Percentiles rank a stretch among this genome's conserved stretches.
Evolutionary conservation across 2,329 filamentous ascomycete species (phyloP).

Genomic region (Fusarium marasasianum): DNA sequence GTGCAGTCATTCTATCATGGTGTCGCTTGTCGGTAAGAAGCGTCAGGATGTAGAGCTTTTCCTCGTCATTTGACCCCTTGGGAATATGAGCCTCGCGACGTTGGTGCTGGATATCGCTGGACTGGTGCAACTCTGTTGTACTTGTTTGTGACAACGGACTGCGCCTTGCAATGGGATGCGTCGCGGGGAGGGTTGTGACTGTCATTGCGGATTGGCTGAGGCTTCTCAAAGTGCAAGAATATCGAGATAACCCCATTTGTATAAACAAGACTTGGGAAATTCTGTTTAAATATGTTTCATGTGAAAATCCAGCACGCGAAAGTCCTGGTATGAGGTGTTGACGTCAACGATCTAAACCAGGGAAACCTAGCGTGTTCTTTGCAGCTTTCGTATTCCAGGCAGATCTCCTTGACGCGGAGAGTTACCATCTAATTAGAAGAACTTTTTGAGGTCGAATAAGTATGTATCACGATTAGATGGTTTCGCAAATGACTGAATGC

Average conservation of each 20-base stretch:
- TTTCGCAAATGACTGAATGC: neutral
- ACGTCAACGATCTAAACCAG: constrained; percentile 10
- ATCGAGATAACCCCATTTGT: neutral
- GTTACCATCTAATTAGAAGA: rapidly evolving
- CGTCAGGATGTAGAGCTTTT: constrained; percentile 18
- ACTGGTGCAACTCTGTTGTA: neutral
- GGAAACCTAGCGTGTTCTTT: neutral
- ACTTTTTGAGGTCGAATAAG: neutral
- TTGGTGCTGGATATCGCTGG: constrained; percentile 14
- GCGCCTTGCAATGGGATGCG: neutral
- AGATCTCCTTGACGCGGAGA: neutral
- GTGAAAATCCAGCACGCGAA: neutral
- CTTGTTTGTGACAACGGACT: neutral
- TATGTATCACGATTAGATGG: neutral
- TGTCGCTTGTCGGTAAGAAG: constrained; percentile 20
- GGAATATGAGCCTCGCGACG: constrained; percentile 16
- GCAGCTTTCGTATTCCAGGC: neutral
- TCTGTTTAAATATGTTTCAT: neutral
- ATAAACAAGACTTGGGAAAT: no score
- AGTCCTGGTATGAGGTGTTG: neutral
- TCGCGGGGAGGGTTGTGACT: constrained; percentile 11
- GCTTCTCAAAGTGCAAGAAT: neutral
- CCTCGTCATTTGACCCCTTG: neutral
- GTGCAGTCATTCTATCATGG: constrained; percentile 8
- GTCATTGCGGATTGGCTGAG: neutral